A percentile compares a stretch with the other conserved stretches of the same genome.
Conservation (phyloP, 2,329 filamentous ascomycete genomes). For the Aspergillus puulaauensis region DNA sequence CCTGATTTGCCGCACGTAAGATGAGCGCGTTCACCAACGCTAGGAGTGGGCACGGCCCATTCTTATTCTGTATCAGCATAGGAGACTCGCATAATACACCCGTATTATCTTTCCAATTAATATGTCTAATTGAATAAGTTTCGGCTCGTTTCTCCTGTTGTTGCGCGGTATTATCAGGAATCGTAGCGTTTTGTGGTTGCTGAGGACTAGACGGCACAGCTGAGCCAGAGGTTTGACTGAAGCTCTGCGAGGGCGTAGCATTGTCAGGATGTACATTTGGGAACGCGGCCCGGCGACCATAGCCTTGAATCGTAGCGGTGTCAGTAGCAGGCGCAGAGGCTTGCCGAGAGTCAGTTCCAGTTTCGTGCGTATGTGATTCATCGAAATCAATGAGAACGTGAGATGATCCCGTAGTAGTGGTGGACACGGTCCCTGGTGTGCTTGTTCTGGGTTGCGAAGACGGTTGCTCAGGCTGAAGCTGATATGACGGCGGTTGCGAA, state of each 20-base stretch:
- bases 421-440: slow-evolving; percentile 24
- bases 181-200: slow-evolving; percentile 7
- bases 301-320: not conserved
- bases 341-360: slow-evolving; percentile 7
- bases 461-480: slow-evolving; percentile 10
- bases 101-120: slow-evolving; percentile 74
- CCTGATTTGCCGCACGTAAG: slow-evolving; percentile 73
- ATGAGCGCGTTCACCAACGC: slow-evolving; percentile 91
- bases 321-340: slow-evolving; percentile 15
- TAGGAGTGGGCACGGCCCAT: slow-evolving; percentile 89
- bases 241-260: slow-evolving; percentile 12
- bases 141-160: slow-evolving; percentile 58
- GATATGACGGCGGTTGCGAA: not conserved
- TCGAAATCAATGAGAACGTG: slow-evolving; percentile 34
- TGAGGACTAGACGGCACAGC: slow-evolving; percentile 4
- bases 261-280: not conserved
- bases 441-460: slow-evolving; percentile 20
- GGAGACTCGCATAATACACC: slow-evolving; percentile 74
- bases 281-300: not conserved
- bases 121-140: slow-evolving; percentile 90
- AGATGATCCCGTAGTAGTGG: slow-evolving; percentile 29
- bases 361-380: slow-evolving; percentile 9
- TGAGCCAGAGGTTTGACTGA: not conserved
- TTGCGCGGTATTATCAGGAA: slow-evolving; percentile 33
- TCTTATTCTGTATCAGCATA: slow-evolving; percentile 87